These are phyloP conservation scores for Plenodomus biglobosus DNA, from an alignment of 2,329 filamentous ascomycete species.

Conservation along the genomic window DNA sequence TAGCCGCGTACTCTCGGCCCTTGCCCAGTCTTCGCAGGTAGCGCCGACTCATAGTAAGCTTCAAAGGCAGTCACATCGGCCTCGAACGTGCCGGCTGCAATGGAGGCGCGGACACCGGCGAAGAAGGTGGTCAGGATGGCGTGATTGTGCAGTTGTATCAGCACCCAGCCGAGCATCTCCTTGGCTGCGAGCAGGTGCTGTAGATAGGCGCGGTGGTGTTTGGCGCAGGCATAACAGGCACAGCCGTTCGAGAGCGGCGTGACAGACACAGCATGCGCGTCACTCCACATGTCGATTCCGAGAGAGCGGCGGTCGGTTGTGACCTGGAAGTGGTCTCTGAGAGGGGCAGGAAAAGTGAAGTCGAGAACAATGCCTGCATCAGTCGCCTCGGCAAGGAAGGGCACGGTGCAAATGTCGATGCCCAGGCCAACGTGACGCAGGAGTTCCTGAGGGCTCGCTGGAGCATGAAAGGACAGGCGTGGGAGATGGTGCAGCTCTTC, in stretches of 20 bases:
- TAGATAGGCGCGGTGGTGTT: slow-evolving; percentile 83
- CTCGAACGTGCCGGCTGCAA: slow-evolving; percentile 59
- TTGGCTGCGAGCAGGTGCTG: slow-evolving; percentile 85
- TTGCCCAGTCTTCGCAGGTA: slow-evolving; percentile 74
- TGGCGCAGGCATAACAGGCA: slow-evolving; percentile 77
- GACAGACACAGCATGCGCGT: slow-evolving; percentile 61
- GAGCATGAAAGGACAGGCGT: slow-evolving; percentile 71
- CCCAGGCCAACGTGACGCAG: slow-evolving; percentile 75
- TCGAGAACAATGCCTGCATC: slow-evolving; percentile 83
- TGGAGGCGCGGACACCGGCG: slow-evolving; percentile 63
- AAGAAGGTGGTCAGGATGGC: slow-evolving; percentile 74
- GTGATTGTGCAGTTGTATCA: slow-evolving; percentile 92
- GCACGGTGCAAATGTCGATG: slow-evolving; percentile 75
- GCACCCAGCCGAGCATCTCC: slow-evolving; percentile 95
- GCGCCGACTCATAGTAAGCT: slow-evolving; percentile 64
- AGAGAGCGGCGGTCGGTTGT: slow-evolving; percentile 47
- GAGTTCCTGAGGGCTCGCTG: slow-evolving; percentile 72
- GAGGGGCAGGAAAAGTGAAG: slow-evolving; percentile 75
- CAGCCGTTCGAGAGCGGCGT: slow-evolving; percentile 65
- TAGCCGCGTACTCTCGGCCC: slow-evolving; percentile 60
- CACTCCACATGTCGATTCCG: slow-evolving; percentile 76
- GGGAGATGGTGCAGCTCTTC: slow-evolving; percentile 64
- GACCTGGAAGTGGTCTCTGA: slow-evolving; percentile 21
- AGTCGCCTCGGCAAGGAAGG: slow-evolving; percentile 72
- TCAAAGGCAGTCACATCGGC: slow-evolving; percentile 63